Evolutionary conservation across 305 asterid species (phyloP), one percentile per base, ranked within the genome.

Genomic region (Fraxinus dipetala): DNA sequence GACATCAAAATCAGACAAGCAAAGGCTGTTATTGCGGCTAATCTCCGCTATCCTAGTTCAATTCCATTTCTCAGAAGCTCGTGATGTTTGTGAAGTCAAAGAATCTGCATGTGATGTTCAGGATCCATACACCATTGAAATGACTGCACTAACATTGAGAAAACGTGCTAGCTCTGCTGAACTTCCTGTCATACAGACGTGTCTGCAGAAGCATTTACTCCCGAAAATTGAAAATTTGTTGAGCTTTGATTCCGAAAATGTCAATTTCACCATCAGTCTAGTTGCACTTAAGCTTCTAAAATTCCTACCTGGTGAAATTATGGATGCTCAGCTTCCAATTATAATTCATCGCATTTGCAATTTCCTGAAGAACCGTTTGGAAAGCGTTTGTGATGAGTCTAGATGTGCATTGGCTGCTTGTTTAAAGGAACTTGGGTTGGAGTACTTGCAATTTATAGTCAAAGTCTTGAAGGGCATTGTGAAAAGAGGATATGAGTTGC

Each of bases 241-340:
- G 89, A 63, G 85, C 76, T 87, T 93, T 59, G 89, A 89, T 85
- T 86, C 98, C 76, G 97, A 90, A 69, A 88, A 87, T 38, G 86
- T 96, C 86, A 93, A 96, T 82, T 95, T 90, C 20, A 91, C 86
- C 78, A 82, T 88, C 80, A 91, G 97, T 85, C 86, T 94, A 54
- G 95, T 91, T 78, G 93, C 97, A 34, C 96, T 95, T 5, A 95
- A 95, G 90, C 86, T 95, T 81, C 91, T 95, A 4, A 95, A 93
- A 84, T 87, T 94, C 86, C 94, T 94, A 51, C 98, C 99, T 59
- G 84, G 89, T 83, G n/a, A n/a, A n/a, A n/a, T n/a, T n/a, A n/a
- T n/a, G n/a, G n/a, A n/a, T n/a, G n/a, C n/a, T n/a, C n/a, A n/a
- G n/a, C n/a, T n/a, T n/a, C n/a, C n/a, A n/a, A n/a, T n/a, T n/a